Conservation (phyloP, 306 rosid species). For the Comarum palustre region DNA sequence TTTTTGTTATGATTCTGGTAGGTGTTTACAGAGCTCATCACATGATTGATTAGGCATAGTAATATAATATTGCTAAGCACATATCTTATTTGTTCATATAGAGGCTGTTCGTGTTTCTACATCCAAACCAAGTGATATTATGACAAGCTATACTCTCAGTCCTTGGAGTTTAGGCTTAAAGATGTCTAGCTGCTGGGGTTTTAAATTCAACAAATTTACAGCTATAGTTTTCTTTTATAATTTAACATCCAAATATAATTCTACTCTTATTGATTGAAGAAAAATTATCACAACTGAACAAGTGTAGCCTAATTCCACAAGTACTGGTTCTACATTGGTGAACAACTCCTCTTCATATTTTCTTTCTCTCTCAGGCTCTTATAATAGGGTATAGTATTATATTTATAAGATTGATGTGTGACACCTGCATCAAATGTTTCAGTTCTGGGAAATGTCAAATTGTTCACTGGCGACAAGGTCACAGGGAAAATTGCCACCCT, state of each 20-base stretch:
- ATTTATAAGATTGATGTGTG: constrained; percentile 2
- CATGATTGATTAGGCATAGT: background rate
- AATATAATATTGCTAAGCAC: background rate
- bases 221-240: background rate
- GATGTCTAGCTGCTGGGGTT: background rate
- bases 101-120: background rate
- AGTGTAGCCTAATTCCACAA: background rate
- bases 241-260: background rate
- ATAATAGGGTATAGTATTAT: background rate
- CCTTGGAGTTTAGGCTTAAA: background rate
- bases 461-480: constrained; percentile 92
- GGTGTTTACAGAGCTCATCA: background rate
- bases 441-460: constrained; percentile 91
- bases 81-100: background rate
- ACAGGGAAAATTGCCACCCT: constrained; percentile 77
- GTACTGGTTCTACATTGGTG: background rate
- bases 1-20: background rate
- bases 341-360: background rate
- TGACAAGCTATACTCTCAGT: background rate
- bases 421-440: constrained; percentile 30
- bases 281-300: background rate
- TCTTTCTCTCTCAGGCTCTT: background rate
- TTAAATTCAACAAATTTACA: background rate
- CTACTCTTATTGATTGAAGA: background rate
- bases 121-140: background rate